A percentile compares a stretch with the other conserved stretches of the same genome.
These are phyloP conservation scores for Echites panduratus DNA, from an alignment of 257 asterid genomes.

Conservation along the genomic window DNA sequence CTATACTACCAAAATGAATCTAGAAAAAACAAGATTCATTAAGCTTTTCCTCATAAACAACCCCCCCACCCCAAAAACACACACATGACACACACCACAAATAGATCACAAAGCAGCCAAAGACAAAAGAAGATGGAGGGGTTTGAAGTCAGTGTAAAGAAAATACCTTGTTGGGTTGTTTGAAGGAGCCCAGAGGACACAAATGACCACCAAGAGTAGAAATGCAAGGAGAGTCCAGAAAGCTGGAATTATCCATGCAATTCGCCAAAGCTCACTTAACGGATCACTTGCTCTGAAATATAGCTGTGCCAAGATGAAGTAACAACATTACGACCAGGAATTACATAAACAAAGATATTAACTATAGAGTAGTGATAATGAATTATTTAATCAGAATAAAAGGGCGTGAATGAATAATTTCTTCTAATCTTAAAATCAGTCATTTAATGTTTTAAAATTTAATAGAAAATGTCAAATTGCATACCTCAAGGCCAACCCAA, in stretches of 20 bases:
- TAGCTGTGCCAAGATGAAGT: constrained; percentile 26
- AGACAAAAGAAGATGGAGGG: background rate
- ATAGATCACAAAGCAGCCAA: background rate
- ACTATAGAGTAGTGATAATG: background rate
- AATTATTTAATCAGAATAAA: background rate
- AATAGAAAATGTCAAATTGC: background rate
- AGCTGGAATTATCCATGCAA: constrained; percentile 44
- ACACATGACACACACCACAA: no score
- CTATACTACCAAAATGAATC: no score
- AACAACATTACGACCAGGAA: background rate
- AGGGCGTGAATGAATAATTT: background rate
- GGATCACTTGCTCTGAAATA: constrained; percentile 53
- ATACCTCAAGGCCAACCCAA: constrained; percentile 50
- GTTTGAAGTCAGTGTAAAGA: background rate
- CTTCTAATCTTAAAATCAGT: no score
- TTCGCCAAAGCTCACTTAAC: constrained; percentile 38
- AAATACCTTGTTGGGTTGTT: constrained; percentile 32
- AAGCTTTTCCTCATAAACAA: no score
- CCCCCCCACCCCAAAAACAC: no score
- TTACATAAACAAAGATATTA: background rate
- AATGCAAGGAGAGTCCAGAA: constrained; percentile 37
- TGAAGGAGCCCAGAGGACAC: constrained; percentile 42
- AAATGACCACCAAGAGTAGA: constrained; percentile 28
- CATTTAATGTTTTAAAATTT: background rate
- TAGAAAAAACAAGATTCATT: no score